A percentile compares a stretch with the other conserved stretches of the same genome.
Conservation (phyloP, 306 rosid species). For the Castanopsis chinensis region DNA sequence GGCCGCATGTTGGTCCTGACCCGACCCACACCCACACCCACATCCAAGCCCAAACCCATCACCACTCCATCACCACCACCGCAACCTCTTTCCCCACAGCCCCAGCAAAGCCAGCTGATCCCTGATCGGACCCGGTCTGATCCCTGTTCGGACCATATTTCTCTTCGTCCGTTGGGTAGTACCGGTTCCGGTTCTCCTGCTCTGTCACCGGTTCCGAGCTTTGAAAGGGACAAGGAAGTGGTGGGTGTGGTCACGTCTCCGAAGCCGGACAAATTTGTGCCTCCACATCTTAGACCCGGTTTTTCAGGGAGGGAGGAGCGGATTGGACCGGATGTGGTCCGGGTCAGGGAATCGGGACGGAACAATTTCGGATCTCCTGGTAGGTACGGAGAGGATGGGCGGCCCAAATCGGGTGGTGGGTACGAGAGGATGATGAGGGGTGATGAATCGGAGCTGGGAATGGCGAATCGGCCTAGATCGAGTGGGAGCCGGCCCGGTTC, state of each 20-base stretch:
- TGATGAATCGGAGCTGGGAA: slow-evolving; percentile 38
- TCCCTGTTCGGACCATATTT: slow-evolving; percentile 44
- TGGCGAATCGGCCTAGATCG: slow-evolving; percentile 46
- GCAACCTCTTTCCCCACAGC: slow-evolving; percentile 10
- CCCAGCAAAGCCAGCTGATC: slow-evolving; percentile 20
- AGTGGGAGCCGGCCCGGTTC: slow-evolving; percentile 39
- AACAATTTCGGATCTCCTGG: slow-evolving; percentile 33
- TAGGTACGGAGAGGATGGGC: slow-evolving; percentile 37
- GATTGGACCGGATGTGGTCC: slow-evolving; percentile 38
- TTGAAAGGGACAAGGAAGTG: slow-evolving; percentile 38
- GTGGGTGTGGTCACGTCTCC: slow-evolving; percentile 19
- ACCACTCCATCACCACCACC: slow-evolving; percentile 13
- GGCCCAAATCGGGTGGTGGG: slow-evolving; percentile 72
- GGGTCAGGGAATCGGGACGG: slow-evolving; percentile 29
- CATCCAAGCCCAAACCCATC: slow-evolving; percentile 36
- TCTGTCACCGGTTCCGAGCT: slow-evolving; percentile 22
- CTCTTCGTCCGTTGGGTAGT: slow-evolving; percentile 73
- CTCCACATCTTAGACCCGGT: slow-evolving; percentile 87
- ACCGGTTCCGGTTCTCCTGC: slow-evolving; percentile 41
- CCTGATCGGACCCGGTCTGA: slow-evolving; percentile 36
- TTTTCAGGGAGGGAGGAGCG: slow-evolving; percentile 50
- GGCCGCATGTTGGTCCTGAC: slow-evolving; percentile 81
- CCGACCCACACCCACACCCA: slow-evolving; percentile 56
- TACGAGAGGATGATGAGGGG: slow-evolving; percentile 45
- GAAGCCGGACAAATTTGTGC: slow-evolving; percentile 64